These are phyloP conservation scores for Scutellaria baicalensis DNA, from an alignment of 257 asterid genomes.

Conservation along the genomic window DNA sequence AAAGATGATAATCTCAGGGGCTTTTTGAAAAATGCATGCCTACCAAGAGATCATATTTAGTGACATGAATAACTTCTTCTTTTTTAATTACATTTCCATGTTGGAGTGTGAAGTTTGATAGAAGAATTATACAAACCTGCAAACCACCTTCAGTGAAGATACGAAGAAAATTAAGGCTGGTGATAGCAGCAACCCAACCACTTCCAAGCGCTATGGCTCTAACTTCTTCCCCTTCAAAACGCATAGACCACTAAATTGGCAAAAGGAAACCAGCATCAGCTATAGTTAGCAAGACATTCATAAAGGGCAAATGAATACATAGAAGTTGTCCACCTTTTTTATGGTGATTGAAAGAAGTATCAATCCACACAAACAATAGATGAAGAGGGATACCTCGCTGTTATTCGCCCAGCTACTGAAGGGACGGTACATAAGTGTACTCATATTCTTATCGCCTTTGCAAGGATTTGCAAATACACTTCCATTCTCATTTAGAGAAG, in stretches of 20 bases:
- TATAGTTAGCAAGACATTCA: neutral
- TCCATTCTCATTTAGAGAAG: constrained; percentile 79
- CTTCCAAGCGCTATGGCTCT: constrained; percentile 84
- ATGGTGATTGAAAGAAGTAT: constrained; percentile 3
- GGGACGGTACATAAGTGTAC: constrained; percentile 95
- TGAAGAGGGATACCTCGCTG: constrained; percentile 69
- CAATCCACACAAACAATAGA: constrained; percentile 7
- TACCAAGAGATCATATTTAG: neutral
- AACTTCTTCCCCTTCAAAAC: constrained; percentile 96
- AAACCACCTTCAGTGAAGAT: constrained; percentile 82
- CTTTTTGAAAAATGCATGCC: neutral
- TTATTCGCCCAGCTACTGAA: constrained; percentile 92
- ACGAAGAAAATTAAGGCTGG: constrained; percentile 85
- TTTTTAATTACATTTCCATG: neutral
- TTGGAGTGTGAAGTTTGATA: constrained; percentile 4
- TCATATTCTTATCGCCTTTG: constrained; percentile 94
- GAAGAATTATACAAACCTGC: constrained; percentile 56
- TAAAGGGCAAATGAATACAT: neutral
- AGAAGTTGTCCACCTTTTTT: neutral
- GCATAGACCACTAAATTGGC: constrained; percentile 88
- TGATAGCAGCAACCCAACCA: constrained; percentile 89
- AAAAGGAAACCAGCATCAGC: constrained; percentile 21
- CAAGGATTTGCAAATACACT: constrained; percentile 92
- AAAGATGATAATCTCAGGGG: neutral
- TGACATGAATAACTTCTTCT: neutral